phyloP scores from a whole-genome alignment of 805 yeast species.

The Myxozyma monticola region DNA sequence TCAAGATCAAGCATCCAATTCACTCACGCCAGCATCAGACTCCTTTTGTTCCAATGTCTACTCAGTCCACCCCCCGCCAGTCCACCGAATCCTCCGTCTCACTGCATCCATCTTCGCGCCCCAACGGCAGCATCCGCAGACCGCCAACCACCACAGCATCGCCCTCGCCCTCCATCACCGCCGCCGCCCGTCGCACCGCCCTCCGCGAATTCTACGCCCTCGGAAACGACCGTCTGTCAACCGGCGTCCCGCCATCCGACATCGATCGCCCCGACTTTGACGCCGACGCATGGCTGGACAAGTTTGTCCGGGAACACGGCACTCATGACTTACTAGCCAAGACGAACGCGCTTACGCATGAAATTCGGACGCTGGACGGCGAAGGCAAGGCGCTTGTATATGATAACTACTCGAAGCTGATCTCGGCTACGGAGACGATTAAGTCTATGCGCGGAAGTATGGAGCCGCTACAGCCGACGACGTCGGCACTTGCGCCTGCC shows the following conservation, averaged over 20 bases:
- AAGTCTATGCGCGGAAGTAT: constrained; percentile 27
- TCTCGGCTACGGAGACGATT: constrained; percentile 32
- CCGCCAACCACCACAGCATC: too few relatives aligned
- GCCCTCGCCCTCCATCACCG: constrained; percentile 2
- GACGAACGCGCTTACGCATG: constrained; percentile 29
- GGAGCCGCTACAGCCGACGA: constrained; percentile 30
- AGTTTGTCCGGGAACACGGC: constrained; percentile 16
- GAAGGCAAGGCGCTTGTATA: constrained; percentile 35
- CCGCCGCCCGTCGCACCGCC: constrained; percentile 33
- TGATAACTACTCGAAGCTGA: constrained; percentile 33
- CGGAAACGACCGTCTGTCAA: constrained; percentile 23
- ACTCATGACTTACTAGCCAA: constrained; percentile 16
- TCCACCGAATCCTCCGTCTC: too few relatives aligned
- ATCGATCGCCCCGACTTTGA: constrained; percentile 28
- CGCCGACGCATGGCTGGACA: constrained; percentile 22
- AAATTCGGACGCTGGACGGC: constrained; percentile 32
- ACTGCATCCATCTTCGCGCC: too few relatives aligned
- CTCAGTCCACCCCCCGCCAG: too few relatives aligned
- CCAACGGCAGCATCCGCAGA: not conserved
- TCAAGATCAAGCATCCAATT: too few relatives aligned
- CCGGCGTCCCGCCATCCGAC: constrained; percentile 26
- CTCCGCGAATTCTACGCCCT: constrained; percentile 33
- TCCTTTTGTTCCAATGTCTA: too few relatives aligned
- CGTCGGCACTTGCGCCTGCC: constrained; percentile 28
- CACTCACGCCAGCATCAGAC: too few relatives aligned